A percentile compares a stretch with the other conserved stretches of the same genome.
phyloP scores from a whole-genome alignment of 768 basidiomycete species.

The Naganishia randhawae region DNA sequence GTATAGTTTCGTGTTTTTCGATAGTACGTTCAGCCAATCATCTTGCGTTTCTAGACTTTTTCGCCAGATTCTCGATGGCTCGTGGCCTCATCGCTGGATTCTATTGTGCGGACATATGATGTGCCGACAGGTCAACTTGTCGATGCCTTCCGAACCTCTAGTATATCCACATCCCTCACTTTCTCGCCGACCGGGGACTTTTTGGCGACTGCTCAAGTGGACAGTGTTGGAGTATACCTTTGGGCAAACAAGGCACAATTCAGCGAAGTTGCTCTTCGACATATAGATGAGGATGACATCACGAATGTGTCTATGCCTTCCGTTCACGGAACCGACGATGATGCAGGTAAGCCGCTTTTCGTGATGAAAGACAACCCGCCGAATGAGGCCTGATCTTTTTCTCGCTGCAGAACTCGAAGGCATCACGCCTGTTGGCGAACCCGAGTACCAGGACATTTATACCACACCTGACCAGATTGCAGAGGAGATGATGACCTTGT shows the following conservation, averaged over 20 bases:
- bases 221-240: conserved; percentile 89
- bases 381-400: not conserved
- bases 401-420: conserved; percentile 63
- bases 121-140: conserved; percentile 88
- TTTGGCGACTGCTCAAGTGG: conserved; percentile 88
- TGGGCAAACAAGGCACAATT: conserved; percentile 98
- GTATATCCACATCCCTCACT: conserved; percentile 79
- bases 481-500: conserved; percentile 86
- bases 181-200: conserved; percentile 97
- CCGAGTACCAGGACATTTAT: conserved; percentile 64
- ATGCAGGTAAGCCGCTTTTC: conserved; percentile 61
- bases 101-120: conserved; percentile 89
- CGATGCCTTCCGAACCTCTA: conserved; percentile 82
- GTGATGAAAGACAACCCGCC: not conserved
- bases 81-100: conserved; percentile 79
- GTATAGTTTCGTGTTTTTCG: conserved; percentile 38
- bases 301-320: conserved; percentile 70
- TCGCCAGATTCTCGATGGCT: conserved; percentile 95
- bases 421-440: conserved; percentile 62
- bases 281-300: conserved; percentile 70
- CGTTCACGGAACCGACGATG: conserved; percentile 75
- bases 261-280: conserved; percentile 73
- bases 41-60: conserved; percentile 63
- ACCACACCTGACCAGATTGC: conserved; percentile 83
- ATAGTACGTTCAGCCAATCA: not conserved